Conservation (phyloP, 2,329 filamentous ascomycete species). For the Curvularia eragrostidis region DNA sequence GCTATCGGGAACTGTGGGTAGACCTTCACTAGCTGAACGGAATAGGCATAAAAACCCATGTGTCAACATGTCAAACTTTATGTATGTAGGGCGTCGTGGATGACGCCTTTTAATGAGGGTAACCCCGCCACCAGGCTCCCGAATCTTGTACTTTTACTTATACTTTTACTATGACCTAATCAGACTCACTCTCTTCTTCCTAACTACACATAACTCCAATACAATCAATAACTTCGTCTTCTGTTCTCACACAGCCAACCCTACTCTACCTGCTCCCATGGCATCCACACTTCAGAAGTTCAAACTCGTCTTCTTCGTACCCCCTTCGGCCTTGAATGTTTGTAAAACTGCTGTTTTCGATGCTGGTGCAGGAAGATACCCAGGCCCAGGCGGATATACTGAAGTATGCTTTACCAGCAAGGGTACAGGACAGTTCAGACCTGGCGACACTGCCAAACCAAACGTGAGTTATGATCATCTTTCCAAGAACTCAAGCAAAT, state of each 20-base stretch:
- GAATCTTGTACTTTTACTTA: too few species aligned
- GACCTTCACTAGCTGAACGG: background rate
- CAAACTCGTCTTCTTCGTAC: slow-evolving; percentile 57
- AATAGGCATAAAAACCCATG: background rate
- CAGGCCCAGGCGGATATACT: slow-evolving; percentile 52
- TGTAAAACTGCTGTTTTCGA: slow-evolving; percentile 56
- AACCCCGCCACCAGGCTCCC: too few species aligned
- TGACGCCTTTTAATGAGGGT: background rate
- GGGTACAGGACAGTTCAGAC: slow-evolving; percentile 71
- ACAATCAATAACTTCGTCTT: background rate
- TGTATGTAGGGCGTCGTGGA: slow-evolving; percentile 1
- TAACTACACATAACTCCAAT: too few species aligned
- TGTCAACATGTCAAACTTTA: slow-evolving; percentile 1
- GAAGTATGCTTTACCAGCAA: slow-evolving; percentile 52
- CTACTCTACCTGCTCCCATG: slow-evolving; percentile 2
- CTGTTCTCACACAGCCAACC: background rate
- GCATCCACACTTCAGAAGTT: slow-evolving; percentile 30
- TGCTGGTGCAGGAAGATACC: slow-evolving; percentile 54
- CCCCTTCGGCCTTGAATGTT: slow-evolving; percentile 44
- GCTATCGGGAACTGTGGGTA: background rate
- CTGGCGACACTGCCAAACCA: slow-evolving; percentile 67
- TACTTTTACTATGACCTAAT: background rate
- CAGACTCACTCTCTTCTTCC: background rate
- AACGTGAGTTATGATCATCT: slow-evolving; percentile 40
- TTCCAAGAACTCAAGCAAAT: background rate